Base-by-base conservation (phyloP, 148 eudicot species). In the Amaranthus palmeri region DNA sequence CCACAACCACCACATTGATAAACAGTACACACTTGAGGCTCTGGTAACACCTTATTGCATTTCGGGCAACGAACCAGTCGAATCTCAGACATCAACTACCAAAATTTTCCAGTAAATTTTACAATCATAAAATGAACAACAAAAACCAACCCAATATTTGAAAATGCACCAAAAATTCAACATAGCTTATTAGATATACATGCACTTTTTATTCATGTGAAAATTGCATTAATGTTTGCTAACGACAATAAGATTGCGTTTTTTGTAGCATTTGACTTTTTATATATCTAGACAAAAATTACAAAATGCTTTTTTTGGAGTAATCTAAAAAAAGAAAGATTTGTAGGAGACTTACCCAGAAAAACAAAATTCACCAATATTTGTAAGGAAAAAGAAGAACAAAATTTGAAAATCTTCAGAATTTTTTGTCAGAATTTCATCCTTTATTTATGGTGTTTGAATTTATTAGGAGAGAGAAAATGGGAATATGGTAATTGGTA, bases 1-100 rank as follows among this genome's bases (percentile, higher is more conserved):
- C 93, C 92, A 70, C 93, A 95, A 41, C 93, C 93, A 65, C 99
- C 96, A 77, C 99, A 89, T 77, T 83, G 85, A 72, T 92, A 95
- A 73, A 92, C 87, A 61, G 92, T 79, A 81, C 65, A 80, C 57
- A 85, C 86, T 11, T 84, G 75, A 49, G 89, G 81, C 87, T 95
- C 96, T 1, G 96, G 93, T 8, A 95, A 86, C 68, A 95, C 81
- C 55, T 89, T 88, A 72, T 83, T 82, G 78, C 97, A 95, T 71
- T 83, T 89, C 3, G 96, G 97, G 79, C 97, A 95, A 46, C 92
- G 86, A 84, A 95, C 99, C 71, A 92, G 55, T 1, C 93, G 84
- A 7, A 83, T 60, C 71, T 88, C 90, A 17, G 92, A 81, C 92
- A 90, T 89, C 77, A 51, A 67, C 25, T 64, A 44, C 65, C 72